phyloP scores from a whole-genome alignment of 2,329 filamentous ascomycete genomes.

The Curvularia spicifera region DNA sequence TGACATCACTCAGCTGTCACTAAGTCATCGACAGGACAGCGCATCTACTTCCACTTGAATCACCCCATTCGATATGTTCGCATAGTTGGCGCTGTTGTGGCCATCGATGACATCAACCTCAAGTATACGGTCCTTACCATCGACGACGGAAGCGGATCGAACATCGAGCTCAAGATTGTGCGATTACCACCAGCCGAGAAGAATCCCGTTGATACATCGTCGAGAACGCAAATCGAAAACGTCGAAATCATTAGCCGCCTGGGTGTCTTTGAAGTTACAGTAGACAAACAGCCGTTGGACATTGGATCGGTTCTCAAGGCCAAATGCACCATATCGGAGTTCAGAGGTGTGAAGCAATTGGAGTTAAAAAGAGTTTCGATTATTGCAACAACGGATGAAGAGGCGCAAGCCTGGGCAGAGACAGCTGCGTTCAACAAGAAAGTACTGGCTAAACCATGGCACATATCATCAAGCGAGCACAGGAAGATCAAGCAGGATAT shows the following conservation, averaged over 20 bases:
- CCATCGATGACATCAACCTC: constrained; percentile 51
- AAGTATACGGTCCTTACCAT: constrained; percentile 59
- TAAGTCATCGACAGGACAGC: constrained; percentile 53
- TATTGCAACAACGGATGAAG: constrained; percentile 60
- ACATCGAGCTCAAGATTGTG: constrained; percentile 62
- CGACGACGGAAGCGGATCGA: constrained; percentile 67
- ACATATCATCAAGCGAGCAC: constrained; percentile 54
- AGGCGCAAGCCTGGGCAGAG: constrained; percentile 61
- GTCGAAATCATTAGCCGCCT: constrained; percentile 46
- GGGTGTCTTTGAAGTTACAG: constrained; percentile 51
- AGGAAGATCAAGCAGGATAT: constrained; percentile 49
- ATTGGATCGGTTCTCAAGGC: constrained; percentile 61
- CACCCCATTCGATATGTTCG: constrained; percentile 58
- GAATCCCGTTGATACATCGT: constrained; percentile 34
- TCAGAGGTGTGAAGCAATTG: constrained; percentile 60
- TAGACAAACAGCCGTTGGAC: constrained; percentile 47
- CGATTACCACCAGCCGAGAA: constrained; percentile 38
- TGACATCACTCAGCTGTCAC: background rate
- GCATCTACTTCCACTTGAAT: constrained; percentile 63
- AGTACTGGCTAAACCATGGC: constrained; percentile 62
- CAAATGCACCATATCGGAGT: constrained; percentile 63
- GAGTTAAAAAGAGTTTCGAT: constrained; percentile 60
- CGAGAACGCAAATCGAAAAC: constrained; percentile 49
- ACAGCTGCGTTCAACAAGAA: constrained; percentile 57
- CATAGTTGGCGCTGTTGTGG: constrained; percentile 54